Base-by-base conservation (phyloP, 495 filamentous ascomycete genomes). In the Aspergillus indologenus region DNA sequence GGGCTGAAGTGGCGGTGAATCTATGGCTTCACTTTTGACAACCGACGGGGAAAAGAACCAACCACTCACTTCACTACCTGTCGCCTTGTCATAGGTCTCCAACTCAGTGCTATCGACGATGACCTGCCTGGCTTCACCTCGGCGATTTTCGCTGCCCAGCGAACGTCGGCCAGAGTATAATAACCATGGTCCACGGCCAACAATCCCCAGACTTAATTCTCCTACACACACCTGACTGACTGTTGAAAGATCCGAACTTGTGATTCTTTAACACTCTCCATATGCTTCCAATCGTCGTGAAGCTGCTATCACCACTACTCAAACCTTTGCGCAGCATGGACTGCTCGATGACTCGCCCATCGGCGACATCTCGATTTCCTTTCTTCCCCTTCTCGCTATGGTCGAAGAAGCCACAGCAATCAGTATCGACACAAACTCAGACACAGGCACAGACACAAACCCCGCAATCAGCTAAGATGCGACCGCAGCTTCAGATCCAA, bases 311-410 rank as follows among this genome's bases (percentile, higher is more conserved):
- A 15, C 47, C 40, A 20, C 18, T 61, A 15, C 48, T 34, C 9
- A 43, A 42, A 19, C 26, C 31, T 17, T 19, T 54, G 23, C 53
- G 43, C 49, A 60, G 45, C 43, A 60, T 60, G 58, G 58, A 60
- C 42, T 60, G 52, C 53, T 29, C 45, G 40, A 40, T 58, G 29
- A 52, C 56, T 20, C 56, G 56, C n/a, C 49, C 52, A 21, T 46
- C 48, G 17, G 18, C 48, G 21, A 51, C 48, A n/a, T 29, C 61
- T 7, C 61, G 61, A 1, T 63, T 63, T 45, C 61, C 61, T n/a
- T 63, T 53, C 46, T 59, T 63, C 29, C 46, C 59, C 26, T 59
- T 57, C 31, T 58, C 54, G 15, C 44, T 59, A 44, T 63, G 61
- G 61, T 53, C 54, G 1, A 34, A 45, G 24, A 24, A 46, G 23